phyloP scores from a whole-genome alignment of 1,284 basidiomycete species.

The Wallemia ichthyophaga region DNA sequence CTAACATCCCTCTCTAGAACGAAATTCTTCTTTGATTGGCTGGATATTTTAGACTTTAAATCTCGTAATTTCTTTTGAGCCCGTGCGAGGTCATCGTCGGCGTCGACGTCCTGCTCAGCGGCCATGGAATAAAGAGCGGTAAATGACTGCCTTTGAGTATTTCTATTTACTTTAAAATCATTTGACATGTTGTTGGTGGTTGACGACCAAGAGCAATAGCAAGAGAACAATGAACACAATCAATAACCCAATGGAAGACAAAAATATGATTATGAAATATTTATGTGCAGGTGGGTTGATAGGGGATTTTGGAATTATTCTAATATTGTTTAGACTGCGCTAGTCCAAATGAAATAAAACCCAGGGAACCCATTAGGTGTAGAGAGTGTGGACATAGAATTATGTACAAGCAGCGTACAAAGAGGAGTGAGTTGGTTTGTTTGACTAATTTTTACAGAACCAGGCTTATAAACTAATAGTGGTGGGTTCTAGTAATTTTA shows the following conservation, averaged over 20 bases:
- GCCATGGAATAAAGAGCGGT: conserved; percentile 20
- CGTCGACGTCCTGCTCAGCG: conserved; percentile 91
- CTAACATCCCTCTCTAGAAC: conserved; percentile 92
- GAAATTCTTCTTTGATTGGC: conserved; percentile 98
- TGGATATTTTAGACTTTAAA: conserved; percentile 85
- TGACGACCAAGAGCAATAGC: neutral
- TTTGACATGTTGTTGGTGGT: neutral
- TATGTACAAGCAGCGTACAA: conserved; percentile 96
- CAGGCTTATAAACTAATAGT: too few relatives aligned
- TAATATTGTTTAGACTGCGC: conserved; percentile 42
- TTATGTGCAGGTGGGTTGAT: neutral
- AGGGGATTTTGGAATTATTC: neutral
- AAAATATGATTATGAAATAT: neutral
- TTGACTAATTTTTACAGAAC: too few relatives aligned
- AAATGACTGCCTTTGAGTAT: neutral
- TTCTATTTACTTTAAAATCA: neutral
- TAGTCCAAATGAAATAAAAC: conserved; percentile 66
- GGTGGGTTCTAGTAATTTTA: too few relatives aligned
- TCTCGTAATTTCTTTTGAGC: conserved; percentile 86
- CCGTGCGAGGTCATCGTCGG: conserved; percentile 86
- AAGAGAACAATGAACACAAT: neutral
- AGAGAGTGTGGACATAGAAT: conserved; percentile 91
- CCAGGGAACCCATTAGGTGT: conserved; percentile 85
- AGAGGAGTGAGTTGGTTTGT: conserved; percentile 40
- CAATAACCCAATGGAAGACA: neutral